phyloP scores from a whole-genome alignment of 164 flowering plant species.

The Protea cynaroides region DNA sequence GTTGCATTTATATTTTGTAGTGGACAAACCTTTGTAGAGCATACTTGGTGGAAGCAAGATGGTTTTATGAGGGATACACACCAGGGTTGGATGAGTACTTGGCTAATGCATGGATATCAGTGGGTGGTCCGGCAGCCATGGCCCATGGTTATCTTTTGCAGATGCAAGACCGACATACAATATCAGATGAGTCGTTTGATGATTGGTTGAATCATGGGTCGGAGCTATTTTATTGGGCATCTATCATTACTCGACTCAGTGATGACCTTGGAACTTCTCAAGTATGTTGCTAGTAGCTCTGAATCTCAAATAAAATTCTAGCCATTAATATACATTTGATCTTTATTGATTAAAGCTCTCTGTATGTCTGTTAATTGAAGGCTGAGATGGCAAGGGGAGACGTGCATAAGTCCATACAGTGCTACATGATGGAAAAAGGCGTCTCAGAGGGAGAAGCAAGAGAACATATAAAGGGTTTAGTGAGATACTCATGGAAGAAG shows the following conservation, averaged over 20 bases:
- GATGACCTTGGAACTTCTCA: constrained; percentile 19
- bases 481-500: constrained; percentile 15
- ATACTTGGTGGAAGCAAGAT: constrained; percentile 22
- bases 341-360: too few species aligned
- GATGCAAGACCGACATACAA: background rate
- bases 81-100: constrained; percentile 25
- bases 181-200: background rate
- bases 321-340: too few species aligned
- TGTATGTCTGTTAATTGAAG: constrained; percentile 7
- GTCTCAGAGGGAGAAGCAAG: constrained; percentile 15
- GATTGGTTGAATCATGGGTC: constrained; percentile 8
- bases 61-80: constrained; percentile 19
- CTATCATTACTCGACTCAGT: constrained; percentile 14
- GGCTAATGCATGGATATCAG: constrained; percentile 21
- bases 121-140: constrained; percentile 20
- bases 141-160: constrained; percentile 12
- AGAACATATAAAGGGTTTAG: constrained; percentile 3
- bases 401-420: constrained; percentile 12
- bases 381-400: constrained; percentile 17
- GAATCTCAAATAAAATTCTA: too few species aligned
- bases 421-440: constrained; percentile 11
- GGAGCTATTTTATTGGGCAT: constrained; percentile 18
- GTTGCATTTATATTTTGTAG: constrained; percentile 5
- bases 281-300: background rate
- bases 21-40: constrained; percentile 20